These are phyloP conservation scores for Blattamonas nauphoetae DNA, from an alignment of 78 protist genomes.

Conservation along the genomic window DNA sequence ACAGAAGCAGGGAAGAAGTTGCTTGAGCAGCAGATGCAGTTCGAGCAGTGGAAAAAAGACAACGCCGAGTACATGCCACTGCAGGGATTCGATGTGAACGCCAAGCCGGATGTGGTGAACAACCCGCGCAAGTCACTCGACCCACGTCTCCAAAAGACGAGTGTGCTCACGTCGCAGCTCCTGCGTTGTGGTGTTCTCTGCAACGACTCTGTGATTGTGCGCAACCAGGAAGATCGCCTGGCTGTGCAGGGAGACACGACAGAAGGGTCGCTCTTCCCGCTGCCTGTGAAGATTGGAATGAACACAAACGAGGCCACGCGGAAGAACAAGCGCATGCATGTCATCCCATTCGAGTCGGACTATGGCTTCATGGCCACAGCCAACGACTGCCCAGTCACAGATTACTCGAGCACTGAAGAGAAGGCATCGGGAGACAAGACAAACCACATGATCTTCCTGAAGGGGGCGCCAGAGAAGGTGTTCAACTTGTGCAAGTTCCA, in stretches of 20 bases:
- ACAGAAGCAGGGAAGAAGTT: too few relatives aligned
- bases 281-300: slow-evolving; percentile 1
- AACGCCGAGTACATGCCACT: too few relatives aligned
- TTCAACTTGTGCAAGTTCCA: neutral
- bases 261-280: slow-evolving; percentile 13
- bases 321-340: neutral
- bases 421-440: neutral
- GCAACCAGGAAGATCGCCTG: neutral
- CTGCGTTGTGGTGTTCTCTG: neutral
- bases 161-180: too few relatives aligned
- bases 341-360: neutral
- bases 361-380: slow-evolving; percentile 19
- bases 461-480: slow-evolving; percentile 16
- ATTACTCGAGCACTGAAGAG: neutral
- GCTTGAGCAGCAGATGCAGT: too few relatives aligned
- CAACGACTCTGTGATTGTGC: neutral
- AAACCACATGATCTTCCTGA: neutral
- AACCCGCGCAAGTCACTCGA: too few relatives aligned
- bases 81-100: too few relatives aligned
- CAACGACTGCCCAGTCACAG: neutral
- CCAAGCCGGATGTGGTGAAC: too few relatives aligned
- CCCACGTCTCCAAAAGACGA: too few relatives aligned
- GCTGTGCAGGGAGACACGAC: slow-evolving; percentile 8
- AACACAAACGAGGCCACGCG: neutral
- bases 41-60: too few relatives aligned